phyloP scores from a whole-genome alignment of 305 asterid genomes.

The Euphrasia arctica region DNA sequence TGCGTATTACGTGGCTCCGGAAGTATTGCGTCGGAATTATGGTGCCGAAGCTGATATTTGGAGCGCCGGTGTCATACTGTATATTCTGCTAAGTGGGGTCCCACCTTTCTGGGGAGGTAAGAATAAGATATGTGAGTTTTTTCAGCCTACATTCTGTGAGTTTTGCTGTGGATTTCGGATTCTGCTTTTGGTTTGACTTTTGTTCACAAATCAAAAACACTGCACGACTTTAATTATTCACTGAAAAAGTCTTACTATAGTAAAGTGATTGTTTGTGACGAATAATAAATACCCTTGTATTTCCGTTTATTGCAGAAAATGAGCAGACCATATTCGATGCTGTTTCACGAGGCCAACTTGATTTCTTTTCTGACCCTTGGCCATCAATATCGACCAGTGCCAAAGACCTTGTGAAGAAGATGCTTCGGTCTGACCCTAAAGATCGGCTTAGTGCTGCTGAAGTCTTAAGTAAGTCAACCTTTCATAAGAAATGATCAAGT shows the following conservation, averaged over 20 bases:
- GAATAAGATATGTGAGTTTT: conserved; percentile 16
- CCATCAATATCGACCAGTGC: conserved; percentile 92
- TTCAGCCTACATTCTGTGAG: not conserved
- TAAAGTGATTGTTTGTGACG: too few species aligned
- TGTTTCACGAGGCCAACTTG: conserved; percentile 72
- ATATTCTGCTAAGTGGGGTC: conserved; percentile 79
- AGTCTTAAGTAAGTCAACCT: conserved; percentile 60
- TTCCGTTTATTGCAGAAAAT: conserved; percentile 51
- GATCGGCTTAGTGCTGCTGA: conserved; percentile 66
- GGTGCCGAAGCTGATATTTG: conserved; percentile 90
- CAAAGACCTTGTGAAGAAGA: conserved; percentile 92
- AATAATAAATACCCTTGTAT: not conserved
- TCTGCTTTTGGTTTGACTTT: not conserved
- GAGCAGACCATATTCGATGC: conserved; percentile 85
- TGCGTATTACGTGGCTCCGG: conserved; percentile 94
- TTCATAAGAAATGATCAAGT: not conserved
- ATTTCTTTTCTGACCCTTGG: conserved; percentile 89
- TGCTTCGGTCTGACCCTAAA: conserved; percentile 82
- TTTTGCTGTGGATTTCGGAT: too few species aligned
- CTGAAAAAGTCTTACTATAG: not conserved
- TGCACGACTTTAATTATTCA: not conserved
- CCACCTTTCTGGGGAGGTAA: conserved; percentile 97
- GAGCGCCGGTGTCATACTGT: conserved; percentile 94
- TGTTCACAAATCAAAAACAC: not conserved
- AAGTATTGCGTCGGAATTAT: conserved; percentile 76